Evolutionary conservation across 2,329 filamentous ascomycete species (phyloP), one percentile per base, ranked within the genome.

Genomic region (Pseudocercospora fuligena): DNA sequence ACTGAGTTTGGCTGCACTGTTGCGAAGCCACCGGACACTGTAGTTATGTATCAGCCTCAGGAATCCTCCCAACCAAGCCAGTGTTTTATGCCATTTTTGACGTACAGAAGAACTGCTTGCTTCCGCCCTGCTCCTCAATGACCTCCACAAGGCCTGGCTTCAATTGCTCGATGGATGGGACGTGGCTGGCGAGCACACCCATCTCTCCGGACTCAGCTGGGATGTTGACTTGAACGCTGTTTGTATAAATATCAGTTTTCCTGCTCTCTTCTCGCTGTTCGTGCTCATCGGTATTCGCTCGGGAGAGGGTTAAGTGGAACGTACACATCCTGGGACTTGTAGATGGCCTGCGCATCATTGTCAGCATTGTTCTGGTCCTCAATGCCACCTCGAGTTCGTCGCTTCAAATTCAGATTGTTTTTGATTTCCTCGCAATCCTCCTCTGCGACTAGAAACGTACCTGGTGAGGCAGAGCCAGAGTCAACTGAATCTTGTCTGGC

Each of bases 141-240:
- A 99, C 87, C 87, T 98, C 94, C 75, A 99, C 88, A 75, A 98
- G 85, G 78, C 95, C 95, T 69, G 95, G 94, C 89, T 96, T 97
- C 83, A 99, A 88, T 87, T 99, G 95, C 88, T 99, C 95, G 80
- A 99, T 98, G 70, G 94, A 93, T 73, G 95, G 94, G 78, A 99
- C 95, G 89, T 99, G 95, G 88, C 95, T 96, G 81, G 95, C 95
- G 80, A 99, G 91, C 77, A 99, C 91, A 91, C 95, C 95, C 95
- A 99, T 99, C 78, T 98, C 95, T 81, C 95, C 95, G 70, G 94
- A 96, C 83, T 97, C 95, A 79, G 95, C 95, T 81, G 95, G 91
- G 79, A 99, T 90, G 89, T 99, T 99, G 87, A 99, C 95, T 87
- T 99, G 95, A 79, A 98, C 90, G 84, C 91, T 93, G 78, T 84